Base-by-base conservation (phyloP, 2,329 filamentous ascomycete species). In the Ophiobolus disseminans region DNA sequence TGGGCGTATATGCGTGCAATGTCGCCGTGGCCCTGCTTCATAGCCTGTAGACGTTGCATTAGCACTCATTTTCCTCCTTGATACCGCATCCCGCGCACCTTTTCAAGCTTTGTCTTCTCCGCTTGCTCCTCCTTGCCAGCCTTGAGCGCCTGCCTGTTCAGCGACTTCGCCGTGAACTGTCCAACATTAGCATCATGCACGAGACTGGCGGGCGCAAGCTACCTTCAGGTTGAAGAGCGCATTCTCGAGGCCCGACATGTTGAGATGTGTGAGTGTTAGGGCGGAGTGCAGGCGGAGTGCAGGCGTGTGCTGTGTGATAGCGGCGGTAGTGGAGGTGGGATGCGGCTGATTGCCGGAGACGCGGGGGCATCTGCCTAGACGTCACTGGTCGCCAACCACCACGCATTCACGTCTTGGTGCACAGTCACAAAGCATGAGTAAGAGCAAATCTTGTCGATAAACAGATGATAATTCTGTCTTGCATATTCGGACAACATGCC, bases 1-100 rank as follows among this genome's bases (percentile, higher is more conserved):
- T 84, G 80, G 21, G 83, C 83, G 71, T 85, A 84, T 63, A 86
- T 83, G 62, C 83, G 82, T 16, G 83, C 83, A 56, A 86, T 84
- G 61, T 86, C 83, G 58, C 75, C 73, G 66, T 85, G 81, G 56
- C 78, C 78, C 70, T 82, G 78, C 67, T 83, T 80, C 70, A 86
- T 83, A 22, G 82, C 83, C 80, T 83, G 52, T 7, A 23, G 25
- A 4, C 6, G 13, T 13, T 6, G 13, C 25, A 39, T 53, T 5
- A 49, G 51, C n/a, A 14, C 20, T 9, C 20, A 9, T 16, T 17
- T 20, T 22, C 3, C 5, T 4, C 4, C 28, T 17, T 4, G 14
- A 30, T 35, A 16, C 4, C 14, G 10, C 3, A 11, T 1, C 8
- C 1, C 25, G 21, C 45, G 30, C 26, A 81, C 81, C 76, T 85